These are phyloP conservation scores for Yueomyces sp. DNA, from an alignment of 805 yeast genomes.

Conservation along the genomic window DNA sequence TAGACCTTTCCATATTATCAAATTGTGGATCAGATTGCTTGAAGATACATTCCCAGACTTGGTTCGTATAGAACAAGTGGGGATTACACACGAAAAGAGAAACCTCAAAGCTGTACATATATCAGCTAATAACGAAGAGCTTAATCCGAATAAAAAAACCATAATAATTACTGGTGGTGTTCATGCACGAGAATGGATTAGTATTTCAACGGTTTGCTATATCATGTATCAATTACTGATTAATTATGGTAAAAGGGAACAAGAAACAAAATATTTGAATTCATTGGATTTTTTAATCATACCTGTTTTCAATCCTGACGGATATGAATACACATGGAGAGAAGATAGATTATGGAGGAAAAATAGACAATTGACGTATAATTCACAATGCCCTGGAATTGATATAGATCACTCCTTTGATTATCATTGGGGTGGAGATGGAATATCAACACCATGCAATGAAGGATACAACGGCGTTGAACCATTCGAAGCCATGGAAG, in stretches of 20 bases:
- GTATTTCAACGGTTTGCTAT: slow-evolving; percentile 56
- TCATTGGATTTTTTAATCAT: slow-evolving; percentile 59
- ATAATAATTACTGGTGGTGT: slow-evolving; percentile 72
- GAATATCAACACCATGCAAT: slow-evolving; percentile 57
- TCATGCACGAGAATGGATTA: slow-evolving; percentile 87
- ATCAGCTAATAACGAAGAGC: slow-evolving; percentile 31
- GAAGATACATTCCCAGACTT: slow-evolving; percentile 49
- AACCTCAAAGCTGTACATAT: slow-evolving; percentile 55
- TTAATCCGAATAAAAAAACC: slow-evolving; percentile 38
- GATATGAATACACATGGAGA: slow-evolving; percentile 74
- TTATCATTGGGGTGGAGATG: slow-evolving; percentile 52
- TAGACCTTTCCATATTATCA: slow-evolving; percentile 52
- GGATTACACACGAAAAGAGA: slow-evolving; percentile 65
- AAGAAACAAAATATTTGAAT: slow-evolving; percentile 35
- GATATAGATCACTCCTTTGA: slow-evolving; percentile 80
- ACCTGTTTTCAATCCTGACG: slow-evolving; percentile 86
- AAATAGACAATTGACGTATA: slow-evolving; percentile 63
- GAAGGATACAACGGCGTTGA: slow-evolving; percentile 71
- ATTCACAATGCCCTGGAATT: slow-evolving; percentile 61
- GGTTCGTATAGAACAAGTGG: slow-evolving; percentile 53
- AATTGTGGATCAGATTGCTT: slow-evolving; percentile 57
- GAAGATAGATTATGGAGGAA: slow-evolving; percentile 79
- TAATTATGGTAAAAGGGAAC: slow-evolving; percentile 29
- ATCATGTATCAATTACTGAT: slow-evolving; percentile 34
- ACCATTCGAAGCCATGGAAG: slow-evolving; percentile 56